Percentiles rank a stretch among this genome's conserved stretches.
phyloP scores from a whole-genome alignment of 257 asterid species.

The Verbascum thapsus region DNA sequence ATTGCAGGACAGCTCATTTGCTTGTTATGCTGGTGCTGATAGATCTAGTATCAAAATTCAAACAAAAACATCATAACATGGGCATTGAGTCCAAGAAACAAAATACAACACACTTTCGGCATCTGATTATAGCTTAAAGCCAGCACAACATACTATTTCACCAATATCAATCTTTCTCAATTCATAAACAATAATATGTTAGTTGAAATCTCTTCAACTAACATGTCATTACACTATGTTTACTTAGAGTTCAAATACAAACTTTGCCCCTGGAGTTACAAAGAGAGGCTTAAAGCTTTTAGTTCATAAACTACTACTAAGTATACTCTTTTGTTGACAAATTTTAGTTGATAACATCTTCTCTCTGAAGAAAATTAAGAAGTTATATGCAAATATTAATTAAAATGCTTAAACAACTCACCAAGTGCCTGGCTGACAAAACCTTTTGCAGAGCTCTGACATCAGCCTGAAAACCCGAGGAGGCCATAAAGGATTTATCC shows the following conservation, averaged over 20 bases:
- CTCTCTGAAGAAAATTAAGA: neutral
- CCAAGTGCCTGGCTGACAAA: slow-evolving; percentile 59
- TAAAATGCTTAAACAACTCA: slow-evolving; percentile 29
- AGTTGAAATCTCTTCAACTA: neutral
- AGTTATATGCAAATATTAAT: slow-evolving; percentile 1
- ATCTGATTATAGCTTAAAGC: neutral
- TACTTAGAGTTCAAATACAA: neutral
- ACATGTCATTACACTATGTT: neutral
- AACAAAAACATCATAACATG: neutral
- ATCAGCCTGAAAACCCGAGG: slow-evolving; percentile 98
- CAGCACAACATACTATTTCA: neutral
- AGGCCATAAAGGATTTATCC: slow-evolving; percentile 84
- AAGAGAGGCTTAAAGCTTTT: neutral
- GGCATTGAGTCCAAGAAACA: slow-evolving; percentile 12
- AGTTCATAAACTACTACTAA: neutral
- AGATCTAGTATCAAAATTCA: slow-evolving; percentile 51
- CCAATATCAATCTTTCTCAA: neutral
- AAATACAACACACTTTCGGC: neutral
- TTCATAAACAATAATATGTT: neutral
- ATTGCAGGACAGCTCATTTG: slow-evolving; percentile 98
- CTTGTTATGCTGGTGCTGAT: slow-evolving; percentile 95
- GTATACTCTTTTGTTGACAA: too few species aligned
- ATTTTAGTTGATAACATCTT: too few species aligned
- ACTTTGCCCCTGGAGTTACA: slow-evolving; percentile 1
- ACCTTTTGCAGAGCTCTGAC: slow-evolving; percentile 92